Evolutionary conservation across 2,329 filamentous ascomycete species (phyloP).

Genomic region (Elsinoe arachidis): DNA sequence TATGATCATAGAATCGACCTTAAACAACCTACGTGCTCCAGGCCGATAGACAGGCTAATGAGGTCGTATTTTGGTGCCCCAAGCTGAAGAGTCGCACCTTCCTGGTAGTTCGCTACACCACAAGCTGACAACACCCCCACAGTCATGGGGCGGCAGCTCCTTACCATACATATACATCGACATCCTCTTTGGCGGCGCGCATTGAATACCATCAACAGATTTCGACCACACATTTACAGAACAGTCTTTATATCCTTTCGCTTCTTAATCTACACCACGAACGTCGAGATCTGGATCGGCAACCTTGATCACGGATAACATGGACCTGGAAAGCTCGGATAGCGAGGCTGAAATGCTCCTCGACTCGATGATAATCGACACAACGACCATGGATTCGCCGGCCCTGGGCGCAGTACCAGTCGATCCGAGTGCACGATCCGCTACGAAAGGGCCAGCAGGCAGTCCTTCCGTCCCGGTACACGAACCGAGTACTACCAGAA

Average conservation of each 20-base stretch:
- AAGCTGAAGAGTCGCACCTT: not conserved
- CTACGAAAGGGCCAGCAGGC: not conserved
- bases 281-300: not conserved
- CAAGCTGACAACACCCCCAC: too few relatives aligned
- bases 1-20: not conserved
- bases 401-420: not conserved
- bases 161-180: not conserved
- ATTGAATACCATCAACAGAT: not conserved
- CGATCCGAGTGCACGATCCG: not conserved
- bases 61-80: not conserved
- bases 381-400: not conserved
- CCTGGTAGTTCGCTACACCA: too few relatives aligned
- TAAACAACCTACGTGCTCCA: too few relatives aligned
- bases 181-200: not conserved
- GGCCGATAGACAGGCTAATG: too few relatives aligned
- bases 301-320: not conserved
- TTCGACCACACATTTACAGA: not conserved
- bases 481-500: not conserved
- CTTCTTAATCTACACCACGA: not conserved
- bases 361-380: not conserved
- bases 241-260: slow-evolving; percentile 12
- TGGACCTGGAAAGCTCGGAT: not conserved
- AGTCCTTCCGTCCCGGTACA: not conserved
- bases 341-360: not conserved
- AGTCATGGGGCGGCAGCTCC: too few relatives aligned